Conservation (phyloP, 805 yeast genomes). For the Teunomyces kruisii region DNA sequence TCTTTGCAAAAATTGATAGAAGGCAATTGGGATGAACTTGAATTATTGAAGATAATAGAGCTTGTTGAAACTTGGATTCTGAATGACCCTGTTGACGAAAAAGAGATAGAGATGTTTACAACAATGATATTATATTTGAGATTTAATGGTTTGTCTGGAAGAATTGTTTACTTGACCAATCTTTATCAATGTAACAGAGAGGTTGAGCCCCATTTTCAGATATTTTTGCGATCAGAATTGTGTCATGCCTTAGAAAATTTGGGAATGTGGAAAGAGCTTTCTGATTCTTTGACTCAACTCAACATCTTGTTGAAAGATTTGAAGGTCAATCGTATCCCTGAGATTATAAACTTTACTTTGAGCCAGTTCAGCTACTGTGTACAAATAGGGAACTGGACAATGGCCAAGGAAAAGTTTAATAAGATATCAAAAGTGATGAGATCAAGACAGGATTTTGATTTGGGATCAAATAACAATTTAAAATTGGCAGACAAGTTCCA, state of each 20-base stretch:
- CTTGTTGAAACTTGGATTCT: constrained; percentile 14
- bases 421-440: constrained; percentile 22
- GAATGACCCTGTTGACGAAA: neutral
- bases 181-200: constrained; percentile 13
- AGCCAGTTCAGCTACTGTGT: constrained; percentile 30
- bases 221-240: constrained; percentile 12
- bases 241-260: constrained; percentile 9
- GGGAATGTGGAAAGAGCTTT: constrained; percentile 9
- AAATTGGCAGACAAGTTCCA: constrained; percentile 20
- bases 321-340: constrained; percentile 9
- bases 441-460: constrained; percentile 28
- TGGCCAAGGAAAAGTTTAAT: constrained; percentile 22
- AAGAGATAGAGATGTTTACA: constrained; percentile 29
- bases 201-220: neutral
- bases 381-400: constrained; percentile 13
- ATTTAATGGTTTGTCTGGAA: constrained; percentile 27
- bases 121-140: constrained; percentile 21
- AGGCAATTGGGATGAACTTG: constrained; percentile 20
- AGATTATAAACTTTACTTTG: constrained; percentile 25
- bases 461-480: constrained; percentile 13
- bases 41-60: constrained; percentile 1
- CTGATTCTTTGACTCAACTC: constrained; percentile 16
- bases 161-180: constrained; percentile 18
- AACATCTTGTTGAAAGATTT: constrained; percentile 13
- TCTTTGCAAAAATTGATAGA: constrained; percentile 21